Percentiles rank a stretch among this genome's conserved stretches.
Evolutionary conservation across 352 stramenopile genomes (phyloP).

Genomic region (Phytopythium cucurbitacearum): DNA sequence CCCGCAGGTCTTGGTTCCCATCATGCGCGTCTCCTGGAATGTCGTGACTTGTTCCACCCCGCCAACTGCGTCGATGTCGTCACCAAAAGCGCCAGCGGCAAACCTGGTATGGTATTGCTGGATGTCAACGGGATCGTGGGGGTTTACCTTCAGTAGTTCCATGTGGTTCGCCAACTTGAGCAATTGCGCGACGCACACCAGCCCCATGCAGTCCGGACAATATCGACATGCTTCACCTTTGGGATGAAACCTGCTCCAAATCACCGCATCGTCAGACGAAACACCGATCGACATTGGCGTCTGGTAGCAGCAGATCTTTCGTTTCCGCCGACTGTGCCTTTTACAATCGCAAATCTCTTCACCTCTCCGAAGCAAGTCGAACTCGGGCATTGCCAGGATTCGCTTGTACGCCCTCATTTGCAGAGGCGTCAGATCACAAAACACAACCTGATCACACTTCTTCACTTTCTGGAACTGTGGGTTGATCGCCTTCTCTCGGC

Average conservation of each 20-base stretch:
- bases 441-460: constrained; percentile 77
- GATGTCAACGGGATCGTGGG: constrained; percentile 35
- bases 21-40: constrained; percentile 47
- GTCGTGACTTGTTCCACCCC: constrained; percentile 53
- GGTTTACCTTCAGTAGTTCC: constrained; percentile 76
- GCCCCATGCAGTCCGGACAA: constrained; percentile 71
- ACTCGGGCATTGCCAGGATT: constrained; percentile 69
- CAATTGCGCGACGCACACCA: constrained; percentile 68
- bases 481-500: constrained; percentile 73
- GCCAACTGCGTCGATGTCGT: constrained; percentile 46
- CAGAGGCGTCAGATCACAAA: constrained; percentile 69
- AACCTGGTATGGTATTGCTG: constrained; percentile 58
- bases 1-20: constrained; percentile 69
- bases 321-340: constrained; percentile 44
- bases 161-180: constrained; percentile 81
- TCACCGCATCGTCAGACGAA: constrained; percentile 15
- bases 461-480: constrained; percentile 62
- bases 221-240: constrained; percentile 36
- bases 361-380: constrained; percentile 52
- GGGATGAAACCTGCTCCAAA: constrained; percentile 69
- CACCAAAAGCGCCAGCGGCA: constrained; percentile 49
- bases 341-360: constrained; percentile 68
- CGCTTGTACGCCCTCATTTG: constrained; percentile 69
- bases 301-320: constrained; percentile 66
- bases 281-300: constrained; percentile 22